Evolutionary conservation across 306 rosid species (phyloP).

Genomic region (Boehmeria nivea): DNA sequence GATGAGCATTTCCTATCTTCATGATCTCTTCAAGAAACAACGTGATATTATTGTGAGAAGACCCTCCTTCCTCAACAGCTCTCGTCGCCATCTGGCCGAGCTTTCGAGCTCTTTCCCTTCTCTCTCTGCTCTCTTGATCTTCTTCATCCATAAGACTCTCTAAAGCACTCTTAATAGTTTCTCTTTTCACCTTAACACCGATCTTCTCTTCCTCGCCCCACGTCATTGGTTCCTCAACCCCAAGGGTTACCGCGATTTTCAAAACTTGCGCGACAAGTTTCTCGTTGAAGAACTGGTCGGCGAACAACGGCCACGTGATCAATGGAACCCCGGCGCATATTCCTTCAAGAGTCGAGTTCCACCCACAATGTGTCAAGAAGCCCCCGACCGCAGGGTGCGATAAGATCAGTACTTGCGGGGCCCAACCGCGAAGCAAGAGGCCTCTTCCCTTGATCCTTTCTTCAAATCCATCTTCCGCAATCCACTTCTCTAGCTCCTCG

Average conservation of each 20-base stretch:
- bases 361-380: constrained; percentile 37
- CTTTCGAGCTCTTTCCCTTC: constrained; percentile 26
- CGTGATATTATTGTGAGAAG: constrained; percentile 20
- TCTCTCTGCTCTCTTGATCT: constrained; percentile 15
- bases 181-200: constrained; percentile 21
- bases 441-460: constrained; percentile 15
- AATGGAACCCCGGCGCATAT: constrained; percentile 24
- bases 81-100: constrained; percentile 26
- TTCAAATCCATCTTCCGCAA: constrained; percentile 26
- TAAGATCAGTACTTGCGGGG: constrained; percentile 26
- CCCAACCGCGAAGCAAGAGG: constrained; percentile 28
- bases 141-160: constrained; percentile 18
- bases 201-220: constrained; percentile 19
- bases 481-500: constrained; percentile 42
- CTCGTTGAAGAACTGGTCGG: constrained; percentile 36
- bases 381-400: constrained; percentile 30
- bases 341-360: constrained; percentile 35
- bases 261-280: constrained; percentile 22
- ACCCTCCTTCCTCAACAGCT: constrained; percentile 26
- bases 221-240: neutral
- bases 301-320: constrained; percentile 33
- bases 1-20: neutral
- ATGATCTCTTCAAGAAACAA: constrained; percentile 17
- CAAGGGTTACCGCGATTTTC: constrained; percentile 19
- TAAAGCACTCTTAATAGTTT: constrained; percentile 11